Base-by-base conservation (phyloP, 306 rosid species). In the Senna tora region DNA sequence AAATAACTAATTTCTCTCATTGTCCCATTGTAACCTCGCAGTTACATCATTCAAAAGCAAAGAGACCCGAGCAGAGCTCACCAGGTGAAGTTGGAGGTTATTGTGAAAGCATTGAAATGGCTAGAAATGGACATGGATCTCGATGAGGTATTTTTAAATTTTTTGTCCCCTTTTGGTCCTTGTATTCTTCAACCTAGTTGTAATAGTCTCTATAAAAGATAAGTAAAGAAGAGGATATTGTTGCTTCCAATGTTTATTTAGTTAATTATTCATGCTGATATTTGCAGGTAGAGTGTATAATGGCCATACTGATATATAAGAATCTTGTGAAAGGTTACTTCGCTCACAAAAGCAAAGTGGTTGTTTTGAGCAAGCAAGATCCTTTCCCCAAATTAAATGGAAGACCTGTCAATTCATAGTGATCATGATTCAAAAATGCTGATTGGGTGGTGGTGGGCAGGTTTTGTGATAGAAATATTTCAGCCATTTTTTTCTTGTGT, bases 301-400 rank as follows among this genome's bases (percentile, higher is more conserved):
- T 91, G 90, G 93, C 96, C 73, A 91, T 95, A 56, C 75, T 95
- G 75, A 91, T 95, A 79, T 82, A 75, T 68, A 88, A 91, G 82
- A 88, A 88, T 85, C 97, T 89, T 0, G 80, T 94, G 49, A 94
- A 87, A 74, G 99, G 99, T 51, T 94, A 94, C 80, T 94, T 94
- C 56, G 96, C 97, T 49, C 99, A 95, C 85, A 95, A 91, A 86
- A 91, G 99, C 84, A 89, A 89, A 82, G 96, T 95, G 28, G 96
- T 84, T 46, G 99, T 89, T 74, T 83, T 95, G 76, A 95, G 97
- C 92, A 91, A 91, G 88, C 91, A 85, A 75, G 96, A 94, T 59
- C 97, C 97, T 74, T 94, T 94, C 86, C 99, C 99, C 9, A 88
- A 79, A 79, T 80, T 91, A 62, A 88, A 84, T 77, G 99, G 99